Conservation (phyloP, 1,139 yeast species). For the Hyphopichia khmerensis region DNA sequence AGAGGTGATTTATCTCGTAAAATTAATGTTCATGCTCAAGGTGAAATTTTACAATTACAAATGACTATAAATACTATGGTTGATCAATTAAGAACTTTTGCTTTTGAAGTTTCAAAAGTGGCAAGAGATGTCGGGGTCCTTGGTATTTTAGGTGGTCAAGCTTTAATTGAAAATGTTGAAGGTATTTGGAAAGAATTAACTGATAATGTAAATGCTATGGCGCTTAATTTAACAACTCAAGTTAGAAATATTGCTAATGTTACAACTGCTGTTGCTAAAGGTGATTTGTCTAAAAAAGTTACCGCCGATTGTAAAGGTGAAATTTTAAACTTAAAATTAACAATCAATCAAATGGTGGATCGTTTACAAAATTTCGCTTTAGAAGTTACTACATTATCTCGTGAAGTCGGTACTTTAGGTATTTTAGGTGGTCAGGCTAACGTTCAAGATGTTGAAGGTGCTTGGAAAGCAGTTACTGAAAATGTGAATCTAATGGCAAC, state of each 20-base stretch:
- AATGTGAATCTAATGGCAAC: constrained; percentile 90
- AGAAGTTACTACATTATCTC: constrained; percentile 82
- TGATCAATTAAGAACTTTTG: constrained; percentile 83
- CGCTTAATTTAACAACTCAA: constrained; percentile 80
- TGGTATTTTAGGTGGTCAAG: constrained; percentile 87
- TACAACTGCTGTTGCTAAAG: constrained; percentile 90
- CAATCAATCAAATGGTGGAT: constrained; percentile 86
- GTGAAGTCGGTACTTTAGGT: constrained; percentile 90
- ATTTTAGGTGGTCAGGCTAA: constrained; percentile 89
- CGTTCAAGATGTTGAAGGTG: constrained; percentile 90
- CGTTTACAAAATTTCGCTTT: constrained; percentile 85
- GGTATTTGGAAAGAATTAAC: constrained; percentile 91
- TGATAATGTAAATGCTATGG: constrained; percentile 90
- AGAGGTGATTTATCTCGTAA: constrained; percentile 75
- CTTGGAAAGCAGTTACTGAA: constrained; percentile 90
- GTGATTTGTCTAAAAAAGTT: constrained; percentile 81
- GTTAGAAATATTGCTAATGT: constrained; percentile 89
- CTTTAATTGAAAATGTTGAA: constrained; percentile 77
- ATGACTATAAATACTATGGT: constrained; percentile 85
- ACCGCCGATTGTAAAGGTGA: constrained; percentile 91
- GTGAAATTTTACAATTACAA: constrained; percentile 75
- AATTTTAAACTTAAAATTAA: constrained; percentile 73
- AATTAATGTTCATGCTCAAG: constrained; percentile 82
- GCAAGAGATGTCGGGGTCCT: constrained; percentile 90
- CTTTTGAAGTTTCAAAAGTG: constrained; percentile 83